Percentiles rank a stretch among this genome's conserved stretches.
These are phyloP conservation scores for Termitomyces sp. DNA, from an alignment of 768 basidiomycete species.

Conservation along the genomic window DNA sequence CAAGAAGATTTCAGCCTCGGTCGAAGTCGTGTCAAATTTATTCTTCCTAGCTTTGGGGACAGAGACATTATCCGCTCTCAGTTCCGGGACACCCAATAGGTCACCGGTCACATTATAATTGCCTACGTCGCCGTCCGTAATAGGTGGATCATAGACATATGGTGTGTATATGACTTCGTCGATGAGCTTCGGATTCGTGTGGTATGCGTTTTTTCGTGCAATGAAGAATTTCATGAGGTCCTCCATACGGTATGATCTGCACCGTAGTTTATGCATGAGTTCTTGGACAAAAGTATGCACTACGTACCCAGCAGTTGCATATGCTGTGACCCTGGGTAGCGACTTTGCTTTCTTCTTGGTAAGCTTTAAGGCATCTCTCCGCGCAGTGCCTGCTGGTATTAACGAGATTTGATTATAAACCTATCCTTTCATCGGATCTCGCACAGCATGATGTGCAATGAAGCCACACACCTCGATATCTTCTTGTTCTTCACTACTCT, in stretches of 20 bases:
- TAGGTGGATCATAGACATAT: conserved; percentile 67
- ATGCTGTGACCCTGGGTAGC: conserved; percentile 91
- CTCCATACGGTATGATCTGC: conserved; percentile 82
- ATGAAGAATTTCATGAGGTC: conserved; percentile 89
- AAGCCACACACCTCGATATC: conserved; percentile 52
- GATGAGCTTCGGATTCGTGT: conserved; percentile 81
- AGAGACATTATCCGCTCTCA: conserved; percentile 36
- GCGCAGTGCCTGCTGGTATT: conserved; percentile 91
- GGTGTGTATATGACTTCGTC: conserved; percentile 95
- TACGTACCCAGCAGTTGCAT: conserved; percentile 84
- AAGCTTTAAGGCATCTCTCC: conserved; percentile 81
- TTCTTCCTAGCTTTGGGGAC: conserved; percentile 48
- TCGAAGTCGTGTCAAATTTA: conserved; percentile 61
- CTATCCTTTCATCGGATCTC: conserved; percentile 29
- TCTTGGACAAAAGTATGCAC: neutral
- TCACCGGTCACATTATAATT: conserved; percentile 53
- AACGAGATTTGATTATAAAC: conserved; percentile 93
- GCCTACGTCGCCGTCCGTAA: conserved; percentile 24
- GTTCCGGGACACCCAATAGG: conserved; percentile 73
- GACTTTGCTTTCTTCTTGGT: conserved; percentile 95
- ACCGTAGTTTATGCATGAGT: neutral
- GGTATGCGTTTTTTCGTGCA: conserved; percentile 76
- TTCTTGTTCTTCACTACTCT: conserved; percentile 51
- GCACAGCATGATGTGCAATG: neutral
- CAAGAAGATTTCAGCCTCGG: conserved; percentile 85